A percentile compares a stretch with the other conserved stretches of the same genome.
Conservation (phyloP, 1,284 basidiomycete genomes). For the Pascua sp. region DNA sequence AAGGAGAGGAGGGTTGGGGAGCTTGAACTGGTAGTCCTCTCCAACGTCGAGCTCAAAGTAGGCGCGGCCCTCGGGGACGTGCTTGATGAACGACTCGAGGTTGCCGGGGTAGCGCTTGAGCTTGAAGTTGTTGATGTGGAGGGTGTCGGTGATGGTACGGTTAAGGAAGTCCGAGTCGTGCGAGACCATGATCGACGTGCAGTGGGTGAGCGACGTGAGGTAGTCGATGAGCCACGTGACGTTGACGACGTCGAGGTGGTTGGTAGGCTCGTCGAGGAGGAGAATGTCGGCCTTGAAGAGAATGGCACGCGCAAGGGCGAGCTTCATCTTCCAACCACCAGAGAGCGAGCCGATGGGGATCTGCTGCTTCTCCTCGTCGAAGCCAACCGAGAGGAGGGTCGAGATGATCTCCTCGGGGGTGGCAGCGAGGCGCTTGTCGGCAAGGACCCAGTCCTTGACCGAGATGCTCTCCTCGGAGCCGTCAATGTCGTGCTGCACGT, state of each 20-base stretch:
- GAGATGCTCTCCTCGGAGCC: slow-evolving; percentile 89
- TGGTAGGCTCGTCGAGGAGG: slow-evolving; percentile 94
- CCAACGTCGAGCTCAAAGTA: slow-evolving; percentile 93
- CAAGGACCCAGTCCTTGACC: slow-evolving; percentile 81
- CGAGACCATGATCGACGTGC: slow-evolving; percentile 97
- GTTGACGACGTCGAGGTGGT: slow-evolving; percentile 96
- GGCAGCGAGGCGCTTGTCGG: slow-evolving; percentile 79
- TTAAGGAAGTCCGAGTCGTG: slow-evolving; percentile 99
- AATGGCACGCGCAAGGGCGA: slow-evolving; percentile 96
- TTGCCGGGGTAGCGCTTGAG: slow-evolving; percentile 96
- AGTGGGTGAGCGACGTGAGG: slow-evolving; percentile 78
- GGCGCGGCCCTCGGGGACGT: slow-evolving; percentile 94
- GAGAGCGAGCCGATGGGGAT: slow-evolving; percentile 86
- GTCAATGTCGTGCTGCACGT: slow-evolving; percentile 98
- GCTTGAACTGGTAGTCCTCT: slow-evolving; percentile 96
- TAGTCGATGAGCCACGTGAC: slow-evolving; percentile 96
- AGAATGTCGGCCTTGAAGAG: slow-evolving; percentile 98
- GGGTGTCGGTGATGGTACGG: slow-evolving; percentile 97
- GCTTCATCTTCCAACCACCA: slow-evolving; percentile 99
- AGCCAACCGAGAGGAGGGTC: slow-evolving; percentile 85
- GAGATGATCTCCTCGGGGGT: slow-evolving; percentile 66
- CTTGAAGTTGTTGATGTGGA: slow-evolving; percentile 99
- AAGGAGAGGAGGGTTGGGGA: slow-evolving; percentile 89
- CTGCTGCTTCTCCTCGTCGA: slow-evolving; percentile 79
- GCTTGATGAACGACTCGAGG: slow-evolving; percentile 91